phyloP scores from a whole-genome alignment of 441 rosid genomes.

The Jatropha podagrica region DNA sequence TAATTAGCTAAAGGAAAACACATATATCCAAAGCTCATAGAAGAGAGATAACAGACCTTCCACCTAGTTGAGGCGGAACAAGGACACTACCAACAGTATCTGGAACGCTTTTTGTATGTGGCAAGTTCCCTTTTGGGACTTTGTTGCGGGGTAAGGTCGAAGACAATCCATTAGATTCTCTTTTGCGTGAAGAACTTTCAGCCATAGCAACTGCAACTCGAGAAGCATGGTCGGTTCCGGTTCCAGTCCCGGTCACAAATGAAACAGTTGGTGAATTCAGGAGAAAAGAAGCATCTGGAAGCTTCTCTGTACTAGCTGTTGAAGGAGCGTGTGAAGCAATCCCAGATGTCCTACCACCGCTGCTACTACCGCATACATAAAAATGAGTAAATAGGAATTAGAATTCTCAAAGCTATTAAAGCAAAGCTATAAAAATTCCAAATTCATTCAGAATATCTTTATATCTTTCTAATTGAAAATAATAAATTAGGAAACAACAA shows the following conservation, averaged over 20 bases:
- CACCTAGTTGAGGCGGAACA: conserved; percentile 87
- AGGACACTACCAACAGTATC: conserved; percentile 63
- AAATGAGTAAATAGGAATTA: not conserved
- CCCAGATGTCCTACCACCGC: conserved; percentile 33
- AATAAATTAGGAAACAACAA: too few relatives aligned
- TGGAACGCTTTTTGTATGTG: conserved; percentile 50
- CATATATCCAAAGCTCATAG: not conserved
- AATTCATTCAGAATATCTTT: not conserved
- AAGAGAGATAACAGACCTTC: conserved; percentile 50
- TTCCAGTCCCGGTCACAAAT: conserved; percentile 26
- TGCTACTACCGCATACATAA: not conserved
- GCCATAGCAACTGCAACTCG: conserved; percentile 78
- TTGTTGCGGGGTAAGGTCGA: conserved; percentile 51
- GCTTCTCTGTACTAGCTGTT: conserved; percentile 38
- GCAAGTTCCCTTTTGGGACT: conserved; percentile 59
- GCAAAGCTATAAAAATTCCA: not conserved
- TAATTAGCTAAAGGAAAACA: not conserved
- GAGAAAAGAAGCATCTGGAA: conserved; percentile 81
- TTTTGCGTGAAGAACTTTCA: conserved; percentile 64
- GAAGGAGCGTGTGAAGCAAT: conserved; percentile 16
- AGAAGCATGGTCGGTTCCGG: conserved; percentile 61
- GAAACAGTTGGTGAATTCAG: conserved; percentile 50
- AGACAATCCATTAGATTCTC: conserved; percentile 44
- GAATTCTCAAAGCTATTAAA: not conserved
- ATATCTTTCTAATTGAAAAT: too few relatives aligned